Evolutionary conservation across 345 rosid species (phyloP), one percentile per base, ranked within the genome.

Genomic region (Litchi chinensis): DNA sequence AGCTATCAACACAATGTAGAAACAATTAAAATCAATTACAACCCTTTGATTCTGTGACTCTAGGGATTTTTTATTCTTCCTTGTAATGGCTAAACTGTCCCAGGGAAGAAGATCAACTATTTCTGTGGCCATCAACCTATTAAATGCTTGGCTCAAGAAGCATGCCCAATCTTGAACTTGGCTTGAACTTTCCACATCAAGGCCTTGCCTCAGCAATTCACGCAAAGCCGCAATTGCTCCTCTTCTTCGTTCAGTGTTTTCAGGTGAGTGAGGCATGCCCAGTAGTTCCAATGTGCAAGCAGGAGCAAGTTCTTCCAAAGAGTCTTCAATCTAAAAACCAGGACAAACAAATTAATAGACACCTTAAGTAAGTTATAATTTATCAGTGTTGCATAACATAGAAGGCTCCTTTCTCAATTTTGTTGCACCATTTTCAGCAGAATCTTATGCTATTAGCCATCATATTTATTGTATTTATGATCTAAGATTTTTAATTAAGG

Each of bases 281-380:
- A 96, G 85, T 82, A 94, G 86, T 82, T 96, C 98, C 93, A 96
- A 86, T 59, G 98, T 89, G 91, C 99, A 96, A 66, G 97, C 97
- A 77, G 99, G 97, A 81, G 98, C 99, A 83, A 93, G 99, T 93
- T 93, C 97, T 87, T 96, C 99, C 79, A 96, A 77, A 41, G 99
- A 96, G 80, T 94, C 93, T 90, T 96, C 98, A 79, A 95, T 93
- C 98, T 93, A 82, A 66, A 85, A 82, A 39, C n/a, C 62, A 68
- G 54, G 37, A 41, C 60, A 78, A 71, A 22, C 28, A 79, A 65
- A 21, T 65, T 67, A 54, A 59, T 13, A 81, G 21, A 70, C 21
- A 32, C 12, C 52, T 46, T 46, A 32, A 52, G 37, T 21, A n/a
- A 8, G 18, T 28, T 56, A 78, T 40, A 76, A 69, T 22, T 8